A percentile compares a stretch with the other conserved stretches of the same genome.
These are phyloP conservation scores for Podaxis sp. DNA, from an alignment of 768 basidiomycete genomes.

Conservation along the genomic window DNA sequence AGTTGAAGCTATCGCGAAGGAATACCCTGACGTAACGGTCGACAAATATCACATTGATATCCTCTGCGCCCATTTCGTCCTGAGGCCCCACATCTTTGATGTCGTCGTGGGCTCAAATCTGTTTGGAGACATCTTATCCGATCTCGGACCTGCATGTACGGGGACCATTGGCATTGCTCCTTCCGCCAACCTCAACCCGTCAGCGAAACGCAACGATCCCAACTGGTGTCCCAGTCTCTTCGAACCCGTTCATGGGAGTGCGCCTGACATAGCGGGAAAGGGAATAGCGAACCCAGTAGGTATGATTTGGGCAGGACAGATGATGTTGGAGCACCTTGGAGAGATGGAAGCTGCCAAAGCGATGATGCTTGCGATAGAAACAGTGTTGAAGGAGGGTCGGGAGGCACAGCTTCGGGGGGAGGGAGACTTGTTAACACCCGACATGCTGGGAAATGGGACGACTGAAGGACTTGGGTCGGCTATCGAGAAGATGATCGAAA, in stretches of 20 bases:
- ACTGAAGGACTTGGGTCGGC: constrained; percentile 34
- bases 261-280: constrained; percentile 56
- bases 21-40: constrained; percentile 50
- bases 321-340: constrained; percentile 48
- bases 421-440: constrained; percentile 32
- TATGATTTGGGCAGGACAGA: constrained; percentile 57
- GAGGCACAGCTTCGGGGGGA: constrained; percentile 25
- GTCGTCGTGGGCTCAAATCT: constrained; percentile 57
- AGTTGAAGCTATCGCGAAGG: constrained; percentile 46
- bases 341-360: constrained; percentile 38
- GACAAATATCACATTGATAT: constrained; percentile 53
- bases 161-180: constrained; percentile 59
- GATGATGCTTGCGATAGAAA: constrained; percentile 43
- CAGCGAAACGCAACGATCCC: constrained; percentile 29
- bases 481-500: constrained; percentile 26
- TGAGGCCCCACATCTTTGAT: constrained; percentile 51
- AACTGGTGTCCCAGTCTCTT: constrained; percentile 49
- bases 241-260: constrained; percentile 58
- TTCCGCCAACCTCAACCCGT: constrained; percentile 49
- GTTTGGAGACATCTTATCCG: constrained; percentile 56
- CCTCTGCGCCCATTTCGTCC: constrained; percentile 46
- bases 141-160: constrained; percentile 53
- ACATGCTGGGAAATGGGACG: constrained; percentile 38
- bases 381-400: constrained; percentile 31
- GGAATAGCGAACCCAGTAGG: constrained; percentile 56